phyloP scores from a whole-genome alignment of 768 basidiomycete genomes.

The Pleurotus djamor region DNA sequence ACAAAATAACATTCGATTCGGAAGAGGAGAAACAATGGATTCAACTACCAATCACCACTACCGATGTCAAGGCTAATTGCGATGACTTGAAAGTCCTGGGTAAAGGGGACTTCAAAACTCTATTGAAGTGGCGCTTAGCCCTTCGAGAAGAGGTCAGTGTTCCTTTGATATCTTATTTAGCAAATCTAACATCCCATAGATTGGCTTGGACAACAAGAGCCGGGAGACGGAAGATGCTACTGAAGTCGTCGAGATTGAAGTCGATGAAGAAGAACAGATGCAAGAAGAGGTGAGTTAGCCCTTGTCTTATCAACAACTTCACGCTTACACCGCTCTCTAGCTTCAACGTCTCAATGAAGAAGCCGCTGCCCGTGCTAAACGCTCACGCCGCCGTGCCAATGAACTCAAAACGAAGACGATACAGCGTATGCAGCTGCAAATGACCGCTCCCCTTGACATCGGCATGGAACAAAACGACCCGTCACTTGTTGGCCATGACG shows the following conservation, averaged over 20 bases:
- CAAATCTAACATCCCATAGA: conserved; percentile 9
- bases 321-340: conserved; percentile 36
- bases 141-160: conserved; percentile 83
- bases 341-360: conserved; percentile 82
- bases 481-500: conserved; percentile 75
- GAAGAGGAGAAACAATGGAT: conserved; percentile 91
- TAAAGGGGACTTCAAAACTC: conserved; percentile 93
- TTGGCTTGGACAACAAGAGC: conserved; percentile 82
- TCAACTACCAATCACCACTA: conserved; percentile 64
- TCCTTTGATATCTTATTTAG: not conserved
- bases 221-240: conserved; percentile 73
- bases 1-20: conserved; percentile 72
- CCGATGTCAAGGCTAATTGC: conserved; percentile 80
- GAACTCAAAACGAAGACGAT: conserved; percentile 87
- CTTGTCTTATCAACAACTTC: not conserved
- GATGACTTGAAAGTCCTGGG: conserved; percentile 95
- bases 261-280: conserved; percentile 89
- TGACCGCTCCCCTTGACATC: conserved; percentile 97
- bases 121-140: conserved; percentile 88
- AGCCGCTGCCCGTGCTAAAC: conserved; percentile 68
- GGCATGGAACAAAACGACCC: conserved; percentile 83
- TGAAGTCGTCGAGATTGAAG: conserved; percentile 66
- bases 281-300: conserved; percentile 68
- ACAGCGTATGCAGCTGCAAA: conserved; percentile 93
- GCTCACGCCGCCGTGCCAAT: conserved; percentile 81